Evolutionary conservation across 768 basidiomycete genomes (phyloP).

Genomic region (Rhizopogon vesiculosus): DNA sequence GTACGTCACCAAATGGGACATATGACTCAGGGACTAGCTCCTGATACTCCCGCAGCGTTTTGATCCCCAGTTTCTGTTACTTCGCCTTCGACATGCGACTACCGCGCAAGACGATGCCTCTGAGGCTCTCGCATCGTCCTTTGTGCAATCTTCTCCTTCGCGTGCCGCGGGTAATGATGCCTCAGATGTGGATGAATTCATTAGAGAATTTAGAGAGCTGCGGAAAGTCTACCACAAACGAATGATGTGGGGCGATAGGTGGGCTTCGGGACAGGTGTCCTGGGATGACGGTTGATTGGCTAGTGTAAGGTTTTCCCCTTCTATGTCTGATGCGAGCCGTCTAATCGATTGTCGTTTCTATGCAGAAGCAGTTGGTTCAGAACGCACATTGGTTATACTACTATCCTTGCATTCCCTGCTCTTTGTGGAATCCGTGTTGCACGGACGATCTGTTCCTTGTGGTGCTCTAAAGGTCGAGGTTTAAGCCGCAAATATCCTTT

Average conservation of each 20-base stretch:
- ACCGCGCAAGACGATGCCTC: constrained; percentile 89
- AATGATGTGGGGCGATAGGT: constrained; percentile 84
- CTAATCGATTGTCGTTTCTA: background rate
- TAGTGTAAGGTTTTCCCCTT: background rate
- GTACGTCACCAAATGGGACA: constrained; percentile 33
- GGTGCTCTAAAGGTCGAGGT: background rate
- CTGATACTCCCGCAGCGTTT: constrained; percentile 54
- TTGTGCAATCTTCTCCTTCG: constrained; percentile 59
- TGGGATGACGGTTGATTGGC: constrained; percentile 60
- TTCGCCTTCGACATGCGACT: constrained; percentile 83
- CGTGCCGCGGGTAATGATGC: constrained; percentile 18
- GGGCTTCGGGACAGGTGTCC: constrained; percentile 78
- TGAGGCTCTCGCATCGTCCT: constrained; percentile 78
- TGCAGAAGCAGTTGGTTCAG: background rate
- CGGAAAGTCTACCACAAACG: constrained; percentile 93
- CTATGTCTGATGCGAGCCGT: background rate
- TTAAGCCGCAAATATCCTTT: no score
- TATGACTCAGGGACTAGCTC: background rate
- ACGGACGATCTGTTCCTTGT: background rate
- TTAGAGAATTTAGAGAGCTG: constrained; percentile 81
- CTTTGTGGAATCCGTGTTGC: background rate
- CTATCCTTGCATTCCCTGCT: background rate
- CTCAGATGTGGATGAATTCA: constrained; percentile 76
- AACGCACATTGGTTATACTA: background rate
- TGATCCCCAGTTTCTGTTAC: constrained; percentile 80